phyloP scores from a whole-genome alignment of 106 monocot genomes.

The Dioscorea zingiberensis region DNA sequence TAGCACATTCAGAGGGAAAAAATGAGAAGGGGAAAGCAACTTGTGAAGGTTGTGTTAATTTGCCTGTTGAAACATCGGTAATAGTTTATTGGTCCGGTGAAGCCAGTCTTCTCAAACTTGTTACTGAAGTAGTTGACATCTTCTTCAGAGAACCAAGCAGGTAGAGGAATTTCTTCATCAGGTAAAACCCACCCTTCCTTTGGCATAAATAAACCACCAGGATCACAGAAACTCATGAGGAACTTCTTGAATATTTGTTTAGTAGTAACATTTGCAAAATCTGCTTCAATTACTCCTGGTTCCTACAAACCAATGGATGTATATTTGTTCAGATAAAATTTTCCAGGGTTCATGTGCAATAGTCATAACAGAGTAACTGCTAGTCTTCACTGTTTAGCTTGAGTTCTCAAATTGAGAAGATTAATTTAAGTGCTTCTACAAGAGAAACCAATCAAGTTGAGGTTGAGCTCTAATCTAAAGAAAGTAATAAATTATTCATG shows the following conservation, averaged over 20 bases:
- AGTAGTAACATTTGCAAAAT: not conserved
- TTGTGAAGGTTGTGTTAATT: not conserved
- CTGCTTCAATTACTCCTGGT: slow-evolving; percentile 27
- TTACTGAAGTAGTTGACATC: not conserved
- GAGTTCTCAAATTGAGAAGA: too few relatives aligned
- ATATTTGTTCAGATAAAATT: not conserved
- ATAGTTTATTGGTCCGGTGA: not conserved
- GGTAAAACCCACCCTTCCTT: not conserved
- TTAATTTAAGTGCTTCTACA: too few relatives aligned
- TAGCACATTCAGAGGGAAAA: too few relatives aligned
- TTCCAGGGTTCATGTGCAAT: not conserved
- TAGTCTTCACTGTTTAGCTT: not conserved
- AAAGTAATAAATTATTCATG: too few relatives aligned
- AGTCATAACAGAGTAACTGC: not conserved
- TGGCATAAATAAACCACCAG: not conserved
- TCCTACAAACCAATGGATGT: slow-evolving; percentile 16
- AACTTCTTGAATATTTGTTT: not conserved
- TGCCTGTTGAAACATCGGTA: not conserved
- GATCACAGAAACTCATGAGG: not conserved
- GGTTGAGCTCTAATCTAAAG: too few relatives aligned
- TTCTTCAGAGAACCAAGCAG: not conserved
- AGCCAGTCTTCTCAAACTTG: slow-evolving; percentile 3
- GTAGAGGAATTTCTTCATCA: not conserved
- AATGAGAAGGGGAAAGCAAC: not conserved
- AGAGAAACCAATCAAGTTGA: too few relatives aligned